These are phyloP conservation scores for Dovyalis caffra DNA, from an alignment of 345 rosid genomes.

Conservation along the genomic window DNA sequence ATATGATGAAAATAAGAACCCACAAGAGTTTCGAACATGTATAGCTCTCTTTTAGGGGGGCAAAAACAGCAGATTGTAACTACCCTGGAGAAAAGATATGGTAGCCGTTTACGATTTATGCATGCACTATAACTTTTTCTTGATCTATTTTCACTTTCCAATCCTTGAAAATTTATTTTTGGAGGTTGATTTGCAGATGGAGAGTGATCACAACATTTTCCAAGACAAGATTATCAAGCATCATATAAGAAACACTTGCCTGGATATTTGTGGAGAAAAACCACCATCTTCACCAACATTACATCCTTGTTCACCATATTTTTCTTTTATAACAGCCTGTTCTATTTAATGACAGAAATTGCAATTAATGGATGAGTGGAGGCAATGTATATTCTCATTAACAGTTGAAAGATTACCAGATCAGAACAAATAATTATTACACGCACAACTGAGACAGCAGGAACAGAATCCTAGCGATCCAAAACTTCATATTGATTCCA, in stretches of 20 bases:
- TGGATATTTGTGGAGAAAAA: conserved; percentile 85
- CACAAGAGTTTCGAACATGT: conserved; percentile 1
- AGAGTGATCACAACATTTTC: background rate
- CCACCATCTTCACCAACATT: conserved; percentile 97
- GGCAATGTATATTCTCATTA: background rate
- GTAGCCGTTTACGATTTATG: background rate
- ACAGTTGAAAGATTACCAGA: background rate
- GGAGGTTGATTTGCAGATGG: background rate
- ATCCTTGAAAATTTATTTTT: background rate
- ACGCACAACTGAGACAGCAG: background rate
- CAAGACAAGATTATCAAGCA: conserved; percentile 19
- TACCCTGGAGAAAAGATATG: background rate
- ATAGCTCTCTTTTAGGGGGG: background rate
- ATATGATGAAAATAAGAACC: conserved; percentile 3
- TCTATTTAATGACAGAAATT: conserved; percentile 37
- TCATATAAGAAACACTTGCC: conserved; percentile 41
- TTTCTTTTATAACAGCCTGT: conserved; percentile 90
- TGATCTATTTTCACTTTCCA: background rate
- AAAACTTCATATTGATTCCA: background rate
- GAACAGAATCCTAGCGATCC: background rate
- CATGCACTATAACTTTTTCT: background rate
- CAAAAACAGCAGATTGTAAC: background rate
- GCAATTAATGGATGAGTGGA: conserved; percentile 24
- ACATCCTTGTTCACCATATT: conserved; percentile 68
- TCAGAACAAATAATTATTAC: background rate